Conservation (phyloP, 805 yeast genomes). For the Maudiozyma turicensis region DNA sequence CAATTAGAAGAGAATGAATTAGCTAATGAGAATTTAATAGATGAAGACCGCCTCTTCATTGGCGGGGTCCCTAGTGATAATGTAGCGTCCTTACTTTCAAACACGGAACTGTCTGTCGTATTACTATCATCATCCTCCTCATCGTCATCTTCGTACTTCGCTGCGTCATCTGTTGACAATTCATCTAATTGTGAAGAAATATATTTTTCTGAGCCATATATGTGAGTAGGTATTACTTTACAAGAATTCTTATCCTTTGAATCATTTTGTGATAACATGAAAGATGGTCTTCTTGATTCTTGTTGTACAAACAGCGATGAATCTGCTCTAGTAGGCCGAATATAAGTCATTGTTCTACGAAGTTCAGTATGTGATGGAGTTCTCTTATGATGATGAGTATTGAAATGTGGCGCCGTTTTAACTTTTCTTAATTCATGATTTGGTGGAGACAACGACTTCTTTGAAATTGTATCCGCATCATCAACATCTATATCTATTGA, state of each 20-base stretch:
- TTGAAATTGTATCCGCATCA: conserved; percentile 3
- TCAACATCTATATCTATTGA: conserved; percentile 19
- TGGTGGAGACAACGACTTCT: background rate
- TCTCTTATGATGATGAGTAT: background rate
- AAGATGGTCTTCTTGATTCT: conserved; percentile 4
- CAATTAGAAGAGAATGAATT: conserved; percentile 4
- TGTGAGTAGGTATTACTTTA: conserved; percentile 21
- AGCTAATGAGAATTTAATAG: conserved; percentile 8
- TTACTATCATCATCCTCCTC: background rate
- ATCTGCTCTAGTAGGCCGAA: conserved; percentile 6
- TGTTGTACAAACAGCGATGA: conserved; percentile 9
- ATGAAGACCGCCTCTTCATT: conserved; percentile 6
- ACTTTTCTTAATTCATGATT: conserved; percentile 2
- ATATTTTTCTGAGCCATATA: conserved; percentile 24
- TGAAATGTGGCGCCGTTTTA: conserved; percentile 2
- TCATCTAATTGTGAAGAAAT: conserved; percentile 20
- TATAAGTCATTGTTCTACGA: background rate
- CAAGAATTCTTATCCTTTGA: conserved; percentile 4
- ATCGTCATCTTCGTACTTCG: background rate
- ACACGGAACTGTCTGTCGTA: background rate
- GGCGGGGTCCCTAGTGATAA: background rate
- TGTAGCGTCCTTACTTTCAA: background rate
- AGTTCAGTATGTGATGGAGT: background rate
- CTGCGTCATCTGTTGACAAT: conserved; percentile 7
- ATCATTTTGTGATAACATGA: background rate